Evolutionary conservation across 1,139 yeast species (phyloP), one percentile per base, ranked within the genome.

Genomic region (Saccharomyces pastorianus): DNA sequence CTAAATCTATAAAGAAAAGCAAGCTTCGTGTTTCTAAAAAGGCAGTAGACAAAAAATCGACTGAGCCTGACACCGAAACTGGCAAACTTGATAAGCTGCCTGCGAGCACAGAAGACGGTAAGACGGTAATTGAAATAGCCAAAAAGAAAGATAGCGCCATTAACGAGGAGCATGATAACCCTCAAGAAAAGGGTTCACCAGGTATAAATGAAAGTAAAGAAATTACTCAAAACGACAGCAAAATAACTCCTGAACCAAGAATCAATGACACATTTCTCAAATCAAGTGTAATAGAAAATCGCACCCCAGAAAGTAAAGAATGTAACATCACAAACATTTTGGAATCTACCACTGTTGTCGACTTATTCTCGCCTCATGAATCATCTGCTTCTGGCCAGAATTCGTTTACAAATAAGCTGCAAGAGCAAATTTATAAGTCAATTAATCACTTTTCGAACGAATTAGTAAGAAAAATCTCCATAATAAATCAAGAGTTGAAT

Each of bases 401-500:
- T 25, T 59, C 71, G 1, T 70, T 71, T 49, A 71, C 76, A 1
- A 63, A 63, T 47, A 64, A 64, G 11, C 54, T 73, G 17, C 75
- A 72, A 53, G 63, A 66, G 23, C 74, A 72, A 53, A 72, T 73
- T 7, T 64, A 56, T 52, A 64, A 62, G 6, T 72, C 75, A 0
- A 67, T 73, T 14, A 56, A 61, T 3, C 53, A 55, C 1, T 72
- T 72, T 57, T 67, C 75, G 0, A 61, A 63, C n/a, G 71, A 70
- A 41, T 55, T 73, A 49, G 62, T 65, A 0, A 58, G 60, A 9
- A 72, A 72, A 55, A 66, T 73, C 31, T 59, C 65, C 5, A 60
- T 72, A 6, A 69, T 73, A 49, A 72, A 72, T 52, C 62, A 65
- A 8, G 75, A 71, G 54, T 58, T 73, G 53, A 72, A 71, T 53